Percentiles rank a stretch among this genome's conserved stretches.
These are phyloP conservation scores for Vaccinium vitisidaea DNA, from an alignment of 148 eudicot genomes.

Conservation along the genomic window DNA sequence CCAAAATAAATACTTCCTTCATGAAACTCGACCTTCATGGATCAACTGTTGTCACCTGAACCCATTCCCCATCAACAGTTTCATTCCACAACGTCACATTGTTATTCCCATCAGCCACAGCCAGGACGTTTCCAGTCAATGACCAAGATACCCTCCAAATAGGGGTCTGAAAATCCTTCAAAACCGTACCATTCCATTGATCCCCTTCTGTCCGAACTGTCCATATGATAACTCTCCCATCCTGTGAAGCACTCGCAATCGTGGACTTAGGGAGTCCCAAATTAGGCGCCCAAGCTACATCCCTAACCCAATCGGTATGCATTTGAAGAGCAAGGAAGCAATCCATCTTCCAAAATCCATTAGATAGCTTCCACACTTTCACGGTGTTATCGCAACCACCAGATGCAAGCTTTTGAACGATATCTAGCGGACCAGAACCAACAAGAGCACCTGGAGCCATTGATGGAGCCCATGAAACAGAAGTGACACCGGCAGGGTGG, in stretches of 20 bases:
- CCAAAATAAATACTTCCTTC: too few species aligned
- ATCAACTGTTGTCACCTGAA: conserved; percentile 16
- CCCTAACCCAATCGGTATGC: conserved; percentile 25
- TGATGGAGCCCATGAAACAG: conserved; percentile 23
- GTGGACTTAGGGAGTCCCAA: conserved; percentile 22
- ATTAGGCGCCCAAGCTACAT: conserved; percentile 24
- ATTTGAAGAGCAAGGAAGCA: conserved; percentile 23
- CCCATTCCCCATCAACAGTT: conserved; percentile 22
- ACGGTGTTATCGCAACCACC: conserved; percentile 25
- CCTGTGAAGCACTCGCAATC: conserved; percentile 19
- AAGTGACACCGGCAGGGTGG: conserved; percentile 18
- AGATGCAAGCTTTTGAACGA: conserved; percentile 22
- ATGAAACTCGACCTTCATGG: not conserved
- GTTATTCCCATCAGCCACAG: conserved; percentile 20
- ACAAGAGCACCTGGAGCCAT: conserved; percentile 21
- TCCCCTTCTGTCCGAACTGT: conserved; percentile 17
- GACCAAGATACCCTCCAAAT: conserved; percentile 26
- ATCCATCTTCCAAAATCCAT: conserved; percentile 24
- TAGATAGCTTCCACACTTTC: conserved; percentile 22
- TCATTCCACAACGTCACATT: conserved; percentile 21
- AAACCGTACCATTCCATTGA: conserved; percentile 22
- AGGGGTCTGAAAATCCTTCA: conserved; percentile 23
- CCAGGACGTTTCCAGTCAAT: conserved; percentile 15
- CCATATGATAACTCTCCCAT: conserved; percentile 23
- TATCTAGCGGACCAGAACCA: conserved; percentile 11